Percentiles rank a stretch among this genome's conserved stretches.
Evolutionary conservation across 2,329 filamentous ascomycete species (phyloP).

Genomic region (Aspergillus sp.): DNA sequence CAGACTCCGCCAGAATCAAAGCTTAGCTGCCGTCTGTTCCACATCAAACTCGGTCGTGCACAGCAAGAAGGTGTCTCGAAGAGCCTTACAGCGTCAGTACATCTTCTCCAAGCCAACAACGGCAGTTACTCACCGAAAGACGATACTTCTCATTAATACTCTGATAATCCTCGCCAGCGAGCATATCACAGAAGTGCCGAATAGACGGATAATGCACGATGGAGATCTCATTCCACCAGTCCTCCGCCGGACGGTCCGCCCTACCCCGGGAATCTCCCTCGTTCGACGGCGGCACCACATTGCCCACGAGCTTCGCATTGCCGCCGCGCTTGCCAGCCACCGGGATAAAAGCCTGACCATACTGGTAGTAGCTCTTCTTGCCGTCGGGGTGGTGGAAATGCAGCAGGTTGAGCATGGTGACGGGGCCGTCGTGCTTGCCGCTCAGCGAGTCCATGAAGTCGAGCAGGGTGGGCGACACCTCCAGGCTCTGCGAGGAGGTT

Average conservation of each 20-base stretch:
- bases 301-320: constrained; percentile 61
- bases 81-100: constrained; percentile 28
- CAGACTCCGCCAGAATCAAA: constrained; percentile 18
- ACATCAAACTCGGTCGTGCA: constrained; percentile 53
- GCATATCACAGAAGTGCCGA: constrained; percentile 62
- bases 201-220: constrained; percentile 65
- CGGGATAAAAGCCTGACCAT: constrained; percentile 48
- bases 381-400: constrained; percentile 51
- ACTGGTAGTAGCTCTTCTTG: constrained; percentile 56
- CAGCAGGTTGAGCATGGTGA: constrained; percentile 65
- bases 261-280: constrained; percentile 24
- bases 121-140: constrained; percentile 37
- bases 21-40: constrained; percentile 27
- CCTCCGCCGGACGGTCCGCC: constrained; percentile 21
- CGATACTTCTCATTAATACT: constrained; percentile 55
- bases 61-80: constrained; percentile 54
- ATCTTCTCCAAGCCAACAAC: constrained; percentile 4
- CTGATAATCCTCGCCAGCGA: constrained; percentile 58
- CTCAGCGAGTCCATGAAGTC: constrained; percentile 47
- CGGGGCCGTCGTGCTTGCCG: constrained; percentile 40
- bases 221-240: constrained; percentile 62
- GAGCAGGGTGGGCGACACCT: constrained; percentile 52
- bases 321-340: constrained; percentile 57
- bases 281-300: constrained; percentile 41
- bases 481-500: constrained; percentile 50